Conservation (phyloP, 768 basidiomycete species). For the Leccinum truebloodii region DNA sequence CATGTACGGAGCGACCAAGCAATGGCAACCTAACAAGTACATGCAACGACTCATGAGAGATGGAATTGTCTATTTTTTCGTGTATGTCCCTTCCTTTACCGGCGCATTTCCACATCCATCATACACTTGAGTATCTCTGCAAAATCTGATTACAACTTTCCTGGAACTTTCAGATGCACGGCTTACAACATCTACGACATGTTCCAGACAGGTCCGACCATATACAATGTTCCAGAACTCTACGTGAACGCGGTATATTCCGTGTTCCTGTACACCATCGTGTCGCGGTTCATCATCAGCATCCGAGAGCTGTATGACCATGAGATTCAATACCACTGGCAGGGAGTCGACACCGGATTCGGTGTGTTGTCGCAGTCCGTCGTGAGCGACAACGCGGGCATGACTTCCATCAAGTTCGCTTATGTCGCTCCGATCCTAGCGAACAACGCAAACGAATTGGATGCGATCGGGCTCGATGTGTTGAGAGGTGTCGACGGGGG, state of each 20-base stretch:
- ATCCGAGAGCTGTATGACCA: neutral
- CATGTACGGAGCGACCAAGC: conserved; percentile 12
- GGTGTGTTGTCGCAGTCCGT: neutral
- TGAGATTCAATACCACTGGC: neutral
- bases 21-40: conserved; percentile 14
- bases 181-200: neutral
- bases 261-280: neutral
- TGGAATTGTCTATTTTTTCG: conserved; percentile 12
- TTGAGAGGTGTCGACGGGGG: neutral
- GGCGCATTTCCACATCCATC: neutral
- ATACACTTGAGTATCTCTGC: neutral
- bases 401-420: neutral
- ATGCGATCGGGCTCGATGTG: neutral
- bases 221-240: neutral
- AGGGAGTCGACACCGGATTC: neutral
- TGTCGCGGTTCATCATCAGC: conserved; percentile 2
- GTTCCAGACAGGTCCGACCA: neutral
- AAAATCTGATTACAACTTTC: neutral
- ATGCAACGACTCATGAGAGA: conserved; percentile 6
- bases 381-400: neutral
- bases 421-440: neutral
- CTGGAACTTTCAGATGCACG: neutral
- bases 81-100: conserved; percentile 1
- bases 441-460: neutral
- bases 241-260: neutral